phyloP scores from a whole-genome alignment of 2,329 filamentous ascomycete genomes.

The Arthrobotrys conoides region DNA sequence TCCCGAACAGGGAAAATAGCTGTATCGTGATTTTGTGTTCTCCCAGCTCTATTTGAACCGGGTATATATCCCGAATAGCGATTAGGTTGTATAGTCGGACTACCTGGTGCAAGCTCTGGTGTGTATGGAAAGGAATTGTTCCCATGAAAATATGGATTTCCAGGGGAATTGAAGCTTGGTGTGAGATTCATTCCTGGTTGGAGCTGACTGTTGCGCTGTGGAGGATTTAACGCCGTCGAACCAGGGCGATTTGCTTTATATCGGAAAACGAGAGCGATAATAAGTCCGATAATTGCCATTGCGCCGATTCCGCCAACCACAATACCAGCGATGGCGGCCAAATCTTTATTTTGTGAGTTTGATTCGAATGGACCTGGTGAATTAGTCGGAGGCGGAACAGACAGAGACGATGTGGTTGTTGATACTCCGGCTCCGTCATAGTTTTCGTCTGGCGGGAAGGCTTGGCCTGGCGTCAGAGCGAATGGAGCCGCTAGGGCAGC shows the following conservation, averaged over 20 bases:
- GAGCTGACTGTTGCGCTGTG: constrained; percentile 12
- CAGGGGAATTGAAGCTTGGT: not conserved
- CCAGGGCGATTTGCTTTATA: not conserved
- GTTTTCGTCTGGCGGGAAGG: constrained; percentile 68
- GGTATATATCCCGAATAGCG: constrained; percentile 22
- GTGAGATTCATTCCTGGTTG: not conserved
- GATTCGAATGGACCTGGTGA: constrained; percentile 4
- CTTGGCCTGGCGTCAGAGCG: constrained; percentile 73
- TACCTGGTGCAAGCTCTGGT: constrained; percentile 37
- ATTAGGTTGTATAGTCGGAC: constrained; percentile 36
- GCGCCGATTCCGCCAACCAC: constrained; percentile 71
- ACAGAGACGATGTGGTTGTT: not conserved
- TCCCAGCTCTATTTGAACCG: constrained; percentile 6
- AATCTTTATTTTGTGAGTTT: constrained; percentile 64
- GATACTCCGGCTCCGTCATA: constrained; percentile 17
- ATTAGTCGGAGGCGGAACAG: not conserved
- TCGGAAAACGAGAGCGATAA: constrained; percentile 62
- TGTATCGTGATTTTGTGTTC: constrained; percentile 35
- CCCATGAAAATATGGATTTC: constrained; percentile 39
- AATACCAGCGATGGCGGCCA: constrained; percentile 75
- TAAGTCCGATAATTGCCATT: constrained; percentile 69
- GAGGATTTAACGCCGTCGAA: not conserved
- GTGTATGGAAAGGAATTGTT: constrained; percentile 22
- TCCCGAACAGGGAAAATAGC: constrained; percentile 49
- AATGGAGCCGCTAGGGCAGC: constrained; percentile 70